Base-by-base conservation (phyloP, 176 grass and related monocot species). In the Sorghum bicolor region DNA sequence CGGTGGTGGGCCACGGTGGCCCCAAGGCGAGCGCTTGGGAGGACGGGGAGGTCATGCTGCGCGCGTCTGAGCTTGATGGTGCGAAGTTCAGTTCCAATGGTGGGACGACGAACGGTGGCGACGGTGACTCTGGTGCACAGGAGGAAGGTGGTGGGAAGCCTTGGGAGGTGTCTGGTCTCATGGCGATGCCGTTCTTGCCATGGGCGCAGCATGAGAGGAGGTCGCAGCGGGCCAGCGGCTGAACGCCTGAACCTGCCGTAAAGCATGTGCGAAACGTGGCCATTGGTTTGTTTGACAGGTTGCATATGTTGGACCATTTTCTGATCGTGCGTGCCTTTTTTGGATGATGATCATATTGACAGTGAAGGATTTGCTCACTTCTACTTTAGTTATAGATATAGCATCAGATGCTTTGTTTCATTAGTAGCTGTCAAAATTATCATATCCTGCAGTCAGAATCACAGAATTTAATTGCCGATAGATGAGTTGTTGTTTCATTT, bases 191-290 rank as follows among this genome's bases (percentile, higher is more conserved):
- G 9, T 68, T 85, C 37, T 15, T 75, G 40, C 82, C 64, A 5
- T 81, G 82, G 82, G 50, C 77, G 50, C 38, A 64, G 50, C 50
- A 70, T 67, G 64, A 83, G 77, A 80, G 15, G 77, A 85, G 77
- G 40, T 89, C 77, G 47, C 52, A 43, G 64, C 31, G 31, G 11
- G 11, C 25, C 39, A 43, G 77, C 39, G 24, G 52, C 39, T 5
- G 50, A 85, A 80, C 52, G 31, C 16, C 48, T 53, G 64, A 85
- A 80, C 77, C 34, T 62, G 68, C 34, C 41, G 36, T 43, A 83
- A 70, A 75, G 63, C 25, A 74, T 72, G n/a, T 3, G 70, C 34
- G 10, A 81, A 47, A 20, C 30, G 2, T 41, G 24, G 29, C 75
- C 37, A n/a, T 81, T 64, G 9, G 16, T 63, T 76, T 85, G 62